Evolutionary conservation across 495 filamentous ascomycete genomes (phyloP), one percentile per base, ranked within the genome.

Genomic region (Tuber melanosporum): DNA sequence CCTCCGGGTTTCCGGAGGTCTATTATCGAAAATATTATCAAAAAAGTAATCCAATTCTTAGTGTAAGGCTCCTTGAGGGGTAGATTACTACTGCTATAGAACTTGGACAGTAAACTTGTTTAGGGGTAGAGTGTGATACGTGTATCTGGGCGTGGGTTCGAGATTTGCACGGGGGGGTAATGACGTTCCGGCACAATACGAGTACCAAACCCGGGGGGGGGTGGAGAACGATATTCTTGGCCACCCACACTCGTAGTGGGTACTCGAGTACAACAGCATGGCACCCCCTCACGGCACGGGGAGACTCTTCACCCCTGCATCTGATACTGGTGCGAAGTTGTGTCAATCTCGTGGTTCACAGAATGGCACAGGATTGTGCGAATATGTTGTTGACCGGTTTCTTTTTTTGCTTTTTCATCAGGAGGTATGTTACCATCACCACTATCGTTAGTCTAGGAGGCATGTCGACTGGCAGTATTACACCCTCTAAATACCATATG

Each of bases 151-250:
- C 57, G 36, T 36, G 26, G 26, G 19, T 32, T 36, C 57, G 17
- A 36, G 32, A 17, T 32, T 66, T 66, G 26, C 12, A 36, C n/a
- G 3, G 26, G 14, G 57, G 12, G 36, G 5, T 26, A 32, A 36
- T 66, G 57, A 66, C 57, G 57, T 36, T 36, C 57, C 57, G 57
- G 57, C 22, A 62, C 52, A 62, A 62, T 66, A n/a, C n/a, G n/a
- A n/a, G n/a, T n/a, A 36, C 14, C 57, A 17, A 36, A 36, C 26
- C 57, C 26, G 26, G 26, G 26, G 32, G 26, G 32, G 32, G 57
- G 26, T 36, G 14, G 26, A 12, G 4, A 15, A 36, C 14, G 26
- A 17, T 36, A 66, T 12, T 32, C 12, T 36, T 66, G 12, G 14
- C 26, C 5, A 7, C 26, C 32, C 32, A 32, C 1, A 32, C 32